phyloP scores from a whole-genome alignment of 2,329 filamentous ascomycete species.

The Didymella arachidicola region DNA sequence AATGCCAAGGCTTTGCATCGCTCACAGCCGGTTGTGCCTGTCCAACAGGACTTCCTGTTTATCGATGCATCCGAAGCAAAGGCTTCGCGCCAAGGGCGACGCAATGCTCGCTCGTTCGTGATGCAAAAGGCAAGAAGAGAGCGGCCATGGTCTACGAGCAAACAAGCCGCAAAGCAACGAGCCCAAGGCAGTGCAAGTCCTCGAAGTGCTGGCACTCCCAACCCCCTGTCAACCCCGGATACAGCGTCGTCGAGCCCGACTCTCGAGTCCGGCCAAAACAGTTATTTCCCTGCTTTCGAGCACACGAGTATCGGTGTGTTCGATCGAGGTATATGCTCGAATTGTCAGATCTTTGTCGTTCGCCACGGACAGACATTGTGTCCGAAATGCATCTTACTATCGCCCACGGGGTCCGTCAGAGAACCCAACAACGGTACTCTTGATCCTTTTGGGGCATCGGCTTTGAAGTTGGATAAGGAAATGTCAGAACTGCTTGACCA shows the following conservation, averaged over 20 bases:
- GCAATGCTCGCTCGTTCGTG: constrained; percentile 52
- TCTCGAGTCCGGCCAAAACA: constrained; percentile 22
- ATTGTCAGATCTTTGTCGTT: constrained; percentile 43
- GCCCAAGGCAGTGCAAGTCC: constrained; percentile 40
- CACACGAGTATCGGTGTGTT: constrained; percentile 24
- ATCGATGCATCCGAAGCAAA: constrained; percentile 50
- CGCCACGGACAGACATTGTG: constrained; percentile 43
- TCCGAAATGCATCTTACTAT: constrained; percentile 38
- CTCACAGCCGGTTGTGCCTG: constrained; percentile 32
- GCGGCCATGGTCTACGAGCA: constrained; percentile 52
- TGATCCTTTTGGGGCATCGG: constrained; percentile 45
- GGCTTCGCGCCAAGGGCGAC: constrained; percentile 49
- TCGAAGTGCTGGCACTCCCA: constrained; percentile 40
- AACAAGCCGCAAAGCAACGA: constrained; percentile 45
- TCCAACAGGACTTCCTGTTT: constrained; percentile 49
- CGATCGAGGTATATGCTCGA: constrained; percentile 37
- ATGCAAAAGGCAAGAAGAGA: constrained; percentile 51
- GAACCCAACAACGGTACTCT: constrained; percentile 40
- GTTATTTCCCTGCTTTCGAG: constrained; percentile 32
- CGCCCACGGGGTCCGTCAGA: constrained; percentile 27
- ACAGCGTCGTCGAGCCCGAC: constrained; percentile 46
- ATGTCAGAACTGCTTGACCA: constrained; percentile 47
- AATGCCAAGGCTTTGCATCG: constrained; percentile 32
- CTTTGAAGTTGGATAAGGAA: constrained; percentile 37
- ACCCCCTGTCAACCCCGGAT: constrained; percentile 37